Conservation (phyloP, 768 basidiomycete genomes). For the Melanogaster broomeanus region DNA sequence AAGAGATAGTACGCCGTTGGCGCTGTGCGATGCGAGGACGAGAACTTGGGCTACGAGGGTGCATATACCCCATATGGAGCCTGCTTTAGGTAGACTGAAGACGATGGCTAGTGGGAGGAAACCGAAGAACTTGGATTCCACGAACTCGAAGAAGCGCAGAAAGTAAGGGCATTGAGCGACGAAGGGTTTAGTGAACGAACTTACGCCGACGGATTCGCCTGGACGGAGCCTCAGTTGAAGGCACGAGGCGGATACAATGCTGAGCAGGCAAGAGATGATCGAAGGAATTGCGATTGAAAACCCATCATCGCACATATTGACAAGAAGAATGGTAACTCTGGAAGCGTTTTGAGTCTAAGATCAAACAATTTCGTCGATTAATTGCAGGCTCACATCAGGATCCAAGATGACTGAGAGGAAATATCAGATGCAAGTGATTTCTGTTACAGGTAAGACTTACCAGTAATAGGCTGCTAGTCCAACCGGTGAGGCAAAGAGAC, state of each 20-base stretch:
- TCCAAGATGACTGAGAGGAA: conserved; percentile 22
- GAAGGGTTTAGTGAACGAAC: conserved; percentile 14
- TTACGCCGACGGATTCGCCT: conserved; percentile 42
- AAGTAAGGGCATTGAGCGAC: conserved; percentile 4
- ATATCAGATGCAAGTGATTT: conserved; percentile 2
- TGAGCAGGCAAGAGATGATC: conserved; percentile 21
- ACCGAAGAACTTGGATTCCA: conserved; percentile 41
- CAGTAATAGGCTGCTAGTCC: conserved; percentile 43
- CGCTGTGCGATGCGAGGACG: conserved; percentile 9
- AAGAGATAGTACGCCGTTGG: conserved; percentile 7
- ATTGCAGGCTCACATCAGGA: conserved; percentile 25
- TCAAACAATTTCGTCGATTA: not conserved
- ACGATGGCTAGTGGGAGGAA: conserved; percentile 52
- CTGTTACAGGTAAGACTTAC: conserved; percentile 30
- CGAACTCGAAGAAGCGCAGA: conserved; percentile 25
- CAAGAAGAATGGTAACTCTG: conserved; percentile 40
- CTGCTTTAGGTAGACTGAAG: conserved; percentile 54
- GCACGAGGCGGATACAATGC: conserved; percentile 29
- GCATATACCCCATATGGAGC: conserved; percentile 51
- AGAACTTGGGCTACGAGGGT: conserved; percentile 31
- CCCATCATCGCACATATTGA: conserved; percentile 22
- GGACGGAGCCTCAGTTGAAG: conserved; percentile 28
- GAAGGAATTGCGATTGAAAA: conserved; percentile 21
- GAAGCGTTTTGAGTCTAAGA: conserved; percentile 33
- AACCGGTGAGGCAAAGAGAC: conserved; percentile 44